Evolutionary conservation across 2,329 filamentous ascomycete genomes (phyloP), one percentile per base, ranked within the genome.

Genomic region (Talaromyces rugulosus): DNA sequence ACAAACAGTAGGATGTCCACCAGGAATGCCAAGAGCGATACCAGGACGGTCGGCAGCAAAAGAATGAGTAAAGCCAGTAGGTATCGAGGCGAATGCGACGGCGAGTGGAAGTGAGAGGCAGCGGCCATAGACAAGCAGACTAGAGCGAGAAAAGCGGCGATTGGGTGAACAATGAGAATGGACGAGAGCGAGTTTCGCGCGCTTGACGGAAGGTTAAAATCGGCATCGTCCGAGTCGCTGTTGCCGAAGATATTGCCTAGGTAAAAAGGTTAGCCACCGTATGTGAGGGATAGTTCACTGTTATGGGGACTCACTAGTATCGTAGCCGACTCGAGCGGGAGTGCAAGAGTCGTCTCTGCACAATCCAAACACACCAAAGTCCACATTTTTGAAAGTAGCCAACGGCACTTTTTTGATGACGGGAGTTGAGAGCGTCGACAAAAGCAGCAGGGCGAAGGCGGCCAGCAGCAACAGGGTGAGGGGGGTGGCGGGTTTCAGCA

Each of bases 1-100:
- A 97, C 90, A 73, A 99, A 99, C 27, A 99, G 83, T 36, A 99
- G 81, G 30, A 98, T 91, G 76, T 99, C 95, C 70, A 98, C 88
- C 30, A 99, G 81, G 78, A 98, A 98, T 28, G 93, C 90, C 61
- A 96, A 83, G 1, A 97, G 83, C 54, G 91, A 89, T 66, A 95
- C 84, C 33, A 98, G 80, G 54, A 98, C 87, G 8, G 92, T 92
- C 56, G 96, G 84, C 65, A 98, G 87, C 62, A 90, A 89, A 68
- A 98, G 84, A 66, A 98, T 93, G 66, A 97, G 88, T 36, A 98
- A 81, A 31, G 86, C 85, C 36, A 98, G 85, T 4, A 98, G 85
- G 72, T 93, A 99, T 69, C 91, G 87, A 31, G 92, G 88, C 36
- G 95, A 98, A 76, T 98, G 94, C 8, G 92, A 90, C 16, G 94